Percentiles rank a stretch among this genome's conserved stretches.
Conservation (phyloP, 805 yeast species). For the Maudiozyma saulgeensis region DNA sequence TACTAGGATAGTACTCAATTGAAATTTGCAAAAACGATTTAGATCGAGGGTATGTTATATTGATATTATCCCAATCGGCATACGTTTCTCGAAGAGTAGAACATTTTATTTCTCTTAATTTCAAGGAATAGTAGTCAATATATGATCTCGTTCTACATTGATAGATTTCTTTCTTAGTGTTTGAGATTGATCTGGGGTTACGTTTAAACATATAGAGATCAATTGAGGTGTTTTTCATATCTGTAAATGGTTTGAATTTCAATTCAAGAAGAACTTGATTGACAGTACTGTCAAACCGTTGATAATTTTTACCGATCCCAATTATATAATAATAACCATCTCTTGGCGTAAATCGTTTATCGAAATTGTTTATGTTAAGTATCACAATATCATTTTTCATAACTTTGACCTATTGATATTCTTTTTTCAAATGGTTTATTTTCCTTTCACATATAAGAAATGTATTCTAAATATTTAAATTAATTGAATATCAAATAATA, state of each 20-base stretch:
- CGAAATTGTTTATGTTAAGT: background rate
- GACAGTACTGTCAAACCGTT: constrained; percentile 5
- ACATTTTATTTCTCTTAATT: background rate
- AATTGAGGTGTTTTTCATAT: background rate
- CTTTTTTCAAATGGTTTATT: background rate
- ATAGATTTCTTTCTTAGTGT: background rate
- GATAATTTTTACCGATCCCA: constrained; percentile 7
- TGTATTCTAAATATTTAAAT: no score
- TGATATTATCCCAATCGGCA: constrained; percentile 9
- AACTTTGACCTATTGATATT: background rate
- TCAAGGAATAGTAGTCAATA: constrained; percentile 2
- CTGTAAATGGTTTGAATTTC: background rate
- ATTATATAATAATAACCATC: constrained; percentile 8
- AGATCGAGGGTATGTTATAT: background rate
- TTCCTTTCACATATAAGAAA: no score
- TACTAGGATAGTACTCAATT: constrained; percentile 12
- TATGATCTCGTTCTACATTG: constrained; percentile 8
- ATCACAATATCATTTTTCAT: constrained; percentile 1
- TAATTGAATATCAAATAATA: no score
- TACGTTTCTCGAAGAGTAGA: constrained; percentile 2
- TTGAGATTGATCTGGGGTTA: background rate
- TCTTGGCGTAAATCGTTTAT: background rate
- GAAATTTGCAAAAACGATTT: background rate
- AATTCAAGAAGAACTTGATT: constrained; percentile 1
- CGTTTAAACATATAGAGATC: constrained; percentile 10